Percentiles rank a stretch among this genome's conserved stretches.
Evolutionary conservation across 2,329 filamentous ascomycete species (phyloP).

Genomic region (Nigrograna mackinnonii): DNA sequence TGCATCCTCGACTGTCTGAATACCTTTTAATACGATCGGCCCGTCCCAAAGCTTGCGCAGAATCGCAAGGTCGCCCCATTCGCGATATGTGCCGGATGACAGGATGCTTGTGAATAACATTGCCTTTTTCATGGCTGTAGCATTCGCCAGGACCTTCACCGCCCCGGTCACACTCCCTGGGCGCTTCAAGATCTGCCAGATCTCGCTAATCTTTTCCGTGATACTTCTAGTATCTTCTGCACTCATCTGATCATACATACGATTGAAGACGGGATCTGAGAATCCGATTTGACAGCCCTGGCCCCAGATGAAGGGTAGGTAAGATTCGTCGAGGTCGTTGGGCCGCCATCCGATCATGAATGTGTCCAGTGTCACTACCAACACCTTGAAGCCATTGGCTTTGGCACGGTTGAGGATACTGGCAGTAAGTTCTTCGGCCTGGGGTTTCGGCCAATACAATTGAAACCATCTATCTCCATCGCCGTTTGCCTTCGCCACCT

Average conservation of each 20-base stretch:
- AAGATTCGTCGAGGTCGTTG: conserved; percentile 66
- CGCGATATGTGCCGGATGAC: conserved; percentile 37
- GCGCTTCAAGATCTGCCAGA: conserved; percentile 40
- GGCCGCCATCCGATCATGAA: conserved; percentile 72
- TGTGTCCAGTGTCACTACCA: conserved; percentile 75
- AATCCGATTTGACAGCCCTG: conserved; percentile 40
- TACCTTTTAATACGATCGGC: conserved; percentile 44
- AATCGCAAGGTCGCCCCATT: conserved; percentile 38
- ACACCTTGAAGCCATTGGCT: conserved; percentile 63
- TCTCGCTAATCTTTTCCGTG: conserved; percentile 37
- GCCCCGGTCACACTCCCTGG: conserved; percentile 37
- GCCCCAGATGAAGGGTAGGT: conserved; percentile 60
- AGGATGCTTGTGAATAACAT: conserved; percentile 39
- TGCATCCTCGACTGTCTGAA: conserved; percentile 42
- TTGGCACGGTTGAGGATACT: conserved; percentile 67
- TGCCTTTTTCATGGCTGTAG: conserved; percentile 37
- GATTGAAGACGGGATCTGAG: conserved; percentile 40
- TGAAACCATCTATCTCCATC: conserved; percentile 70
- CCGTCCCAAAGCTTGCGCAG: conserved; percentile 39
- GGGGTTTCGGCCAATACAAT: conserved; percentile 72
- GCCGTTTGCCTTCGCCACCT: conserved; percentile 63
- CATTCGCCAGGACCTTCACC: conserved; percentile 36
- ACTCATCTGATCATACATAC: conserved; percentile 33
- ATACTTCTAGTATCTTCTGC: conserved; percentile 33
- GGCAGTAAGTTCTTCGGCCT: conserved; percentile 65